A percentile compares a stretch with the other conserved stretches of the same genome.
Conservation (phyloP, 345 rosid genomes). For the Conringia planisiliqua region DNA sequence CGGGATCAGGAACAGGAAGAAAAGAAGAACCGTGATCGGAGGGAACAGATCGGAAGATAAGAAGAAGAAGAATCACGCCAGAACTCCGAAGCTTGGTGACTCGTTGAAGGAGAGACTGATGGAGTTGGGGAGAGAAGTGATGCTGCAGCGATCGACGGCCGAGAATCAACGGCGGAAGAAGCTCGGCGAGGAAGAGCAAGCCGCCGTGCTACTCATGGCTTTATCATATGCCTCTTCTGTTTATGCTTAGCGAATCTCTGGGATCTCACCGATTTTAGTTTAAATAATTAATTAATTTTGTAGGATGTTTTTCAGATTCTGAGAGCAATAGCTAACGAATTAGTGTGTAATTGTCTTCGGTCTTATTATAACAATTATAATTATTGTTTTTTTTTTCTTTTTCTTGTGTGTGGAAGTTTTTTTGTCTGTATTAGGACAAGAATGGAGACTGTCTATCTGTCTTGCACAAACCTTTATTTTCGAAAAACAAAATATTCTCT, state of each 20-base stretch:
- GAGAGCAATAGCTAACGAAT: conserved; percentile 28
- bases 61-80: conserved; percentile 34
- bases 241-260: conserved; percentile 44
- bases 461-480: conserved; percentile 5
- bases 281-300: conserved; percentile 5
- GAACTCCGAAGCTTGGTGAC: conserved; percentile 38
- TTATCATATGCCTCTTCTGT: conserved; percentile 70
- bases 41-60: conserved; percentile 51
- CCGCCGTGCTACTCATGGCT: conserved; percentile 89
- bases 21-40: conserved; percentile 54
- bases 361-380: neutral
- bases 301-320: neutral
- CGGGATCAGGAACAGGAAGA: conserved; percentile 95
- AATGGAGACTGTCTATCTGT: conserved; percentile 17
- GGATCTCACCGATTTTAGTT: neutral
- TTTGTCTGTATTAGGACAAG: conserved; percentile 25
- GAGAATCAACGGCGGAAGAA: conserved; percentile 52
- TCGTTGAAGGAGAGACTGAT: conserved; percentile 61
- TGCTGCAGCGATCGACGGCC: conserved; percentile 54
- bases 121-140: conserved; percentile 60
- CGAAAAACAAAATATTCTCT: neutral
- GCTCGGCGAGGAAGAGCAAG: conserved; percentile 86
- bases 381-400: neutral
- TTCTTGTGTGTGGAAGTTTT: neutral
- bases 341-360: conserved; percentile 12